Percentiles rank a stretch among this genome's conserved stretches.
Conservation (phyloP, 2,329 filamentous ascomycete species). For the Rasamsonia emersonii region DNA sequence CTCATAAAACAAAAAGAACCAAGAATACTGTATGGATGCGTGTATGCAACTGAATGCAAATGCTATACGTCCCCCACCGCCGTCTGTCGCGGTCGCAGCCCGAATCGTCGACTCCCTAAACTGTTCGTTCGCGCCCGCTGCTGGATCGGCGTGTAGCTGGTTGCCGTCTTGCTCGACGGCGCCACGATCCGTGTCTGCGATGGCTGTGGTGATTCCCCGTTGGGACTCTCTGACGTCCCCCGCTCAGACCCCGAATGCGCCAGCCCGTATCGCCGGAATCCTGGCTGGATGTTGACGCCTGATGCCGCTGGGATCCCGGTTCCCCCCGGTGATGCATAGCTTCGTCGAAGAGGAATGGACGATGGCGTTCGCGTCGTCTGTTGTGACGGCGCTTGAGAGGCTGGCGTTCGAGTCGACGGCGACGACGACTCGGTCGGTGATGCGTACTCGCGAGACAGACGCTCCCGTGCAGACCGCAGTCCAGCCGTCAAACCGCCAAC, state of each 20-base stretch:
- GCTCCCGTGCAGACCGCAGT: constrained; percentile 25
- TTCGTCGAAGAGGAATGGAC: constrained; percentile 29
- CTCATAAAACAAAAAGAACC: no score
- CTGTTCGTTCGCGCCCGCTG: constrained; percentile 31
- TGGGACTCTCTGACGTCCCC: constrained; percentile 13
- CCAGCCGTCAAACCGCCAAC: constrained; percentile 21
- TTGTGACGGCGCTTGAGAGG: constrained; percentile 11
- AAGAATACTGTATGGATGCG: neutral
- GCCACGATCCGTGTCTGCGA: constrained; percentile 25
- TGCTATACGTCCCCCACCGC: constrained; percentile 18
- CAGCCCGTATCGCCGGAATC: constrained; percentile 31
- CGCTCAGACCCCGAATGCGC: constrained; percentile 15
- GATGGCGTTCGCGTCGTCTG: constrained; percentile 18
- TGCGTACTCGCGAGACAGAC: constrained; percentile 21
- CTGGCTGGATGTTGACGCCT: constrained; percentile 32
- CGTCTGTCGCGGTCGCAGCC: constrained; percentile 22
- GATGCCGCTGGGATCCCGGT: constrained; percentile 27
- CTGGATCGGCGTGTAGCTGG: constrained; percentile 31
- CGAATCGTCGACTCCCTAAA: constrained; percentile 26
- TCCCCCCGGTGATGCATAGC: constrained; percentile 21
- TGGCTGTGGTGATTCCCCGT: constrained; percentile 11
- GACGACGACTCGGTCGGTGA: constrained; percentile 16
- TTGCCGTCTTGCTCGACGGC: constrained; percentile 26
- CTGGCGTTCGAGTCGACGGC: constrained; percentile 16
- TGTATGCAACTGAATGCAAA: constrained; percentile 20